Conservation (phyloP, 768 basidiomycete species). For the Pleurotus citrinopileatus region DNA sequence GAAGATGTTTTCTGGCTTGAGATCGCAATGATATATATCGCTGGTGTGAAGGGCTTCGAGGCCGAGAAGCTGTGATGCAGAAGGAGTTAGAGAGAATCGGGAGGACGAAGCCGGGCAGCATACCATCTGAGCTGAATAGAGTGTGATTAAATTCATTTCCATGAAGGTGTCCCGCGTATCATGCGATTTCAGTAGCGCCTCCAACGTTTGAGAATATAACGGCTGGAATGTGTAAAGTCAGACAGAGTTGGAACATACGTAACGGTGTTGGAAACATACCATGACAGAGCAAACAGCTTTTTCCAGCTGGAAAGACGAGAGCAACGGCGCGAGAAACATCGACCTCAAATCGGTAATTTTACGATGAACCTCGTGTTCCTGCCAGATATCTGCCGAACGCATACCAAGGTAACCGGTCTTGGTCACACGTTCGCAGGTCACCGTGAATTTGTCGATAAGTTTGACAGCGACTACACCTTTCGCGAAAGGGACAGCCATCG, state of each 20-base stretch:
- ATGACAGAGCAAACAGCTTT: neutral
- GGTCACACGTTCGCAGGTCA: neutral
- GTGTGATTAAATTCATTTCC: neutral
- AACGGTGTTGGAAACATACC: neutral
- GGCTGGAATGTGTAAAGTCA: neutral
- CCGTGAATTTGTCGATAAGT: neutral
- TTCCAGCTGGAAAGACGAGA: neutral
- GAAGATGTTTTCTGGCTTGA: conserved; percentile 17
- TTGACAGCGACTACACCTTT: conserved; percentile 3
- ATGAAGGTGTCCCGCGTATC: neutral
- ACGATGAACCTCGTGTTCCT: neutral
- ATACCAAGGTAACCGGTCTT: neutral
- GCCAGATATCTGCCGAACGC: neutral
- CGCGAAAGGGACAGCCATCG: neutral
- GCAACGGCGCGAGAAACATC: neutral
- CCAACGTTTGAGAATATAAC: neutral
- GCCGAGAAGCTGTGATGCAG: conserved; percentile 12
- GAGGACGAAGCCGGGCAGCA: neutral
- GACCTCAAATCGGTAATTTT: neutral
- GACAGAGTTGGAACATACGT: neutral
- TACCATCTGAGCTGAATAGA: conserved; percentile 3
- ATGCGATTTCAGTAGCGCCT: neutral
- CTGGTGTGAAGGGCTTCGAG: conserved; percentile 14
- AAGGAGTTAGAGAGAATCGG: neutral
- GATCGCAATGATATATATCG: conserved; percentile 15